phyloP scores from a whole-genome alignment of 1,284 basidiomycete genomes.

The Macrocystidia cucumis region DNA sequence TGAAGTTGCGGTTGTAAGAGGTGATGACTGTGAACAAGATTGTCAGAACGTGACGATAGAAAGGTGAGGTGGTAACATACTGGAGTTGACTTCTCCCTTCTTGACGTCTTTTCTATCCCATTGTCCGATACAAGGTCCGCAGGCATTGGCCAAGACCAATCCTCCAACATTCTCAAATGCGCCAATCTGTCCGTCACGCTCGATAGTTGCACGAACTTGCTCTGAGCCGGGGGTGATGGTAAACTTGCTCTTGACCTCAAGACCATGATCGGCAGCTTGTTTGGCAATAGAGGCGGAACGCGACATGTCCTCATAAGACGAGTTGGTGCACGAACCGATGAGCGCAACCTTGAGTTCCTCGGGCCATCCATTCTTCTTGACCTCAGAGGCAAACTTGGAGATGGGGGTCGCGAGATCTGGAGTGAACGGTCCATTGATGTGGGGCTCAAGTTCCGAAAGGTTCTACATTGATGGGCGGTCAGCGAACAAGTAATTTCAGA shows the following conservation, averaged over 20 bases:
- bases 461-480: conserved; percentile 61
- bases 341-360: conserved; percentile 94
- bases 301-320: conserved; percentile 99
- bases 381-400: conserved; percentile 89
- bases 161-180: conserved; percentile 87
- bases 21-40: conserved; percentile 68
- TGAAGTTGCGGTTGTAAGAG: conserved; percentile 99
- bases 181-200: conserved; percentile 90
- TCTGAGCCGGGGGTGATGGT: conserved; percentile 98
- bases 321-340: conserved; percentile 99
- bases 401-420: conserved; percentile 94
- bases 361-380: conserved; percentile 97
- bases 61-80: conserved; percentile 31
- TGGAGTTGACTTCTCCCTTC: conserved; percentile 96
- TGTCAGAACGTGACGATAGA: conserved; percentile 5
- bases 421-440: conserved; percentile 99
- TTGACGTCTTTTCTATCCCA: conserved; percentile 97
- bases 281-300: conserved; percentile 92
- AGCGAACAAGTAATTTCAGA: conserved; percentile 1
- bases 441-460: conserved; percentile 94
- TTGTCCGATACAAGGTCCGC: conserved; percentile 98
- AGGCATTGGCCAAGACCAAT: conserved; percentile 95
- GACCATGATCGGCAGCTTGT: conserved; percentile 83
- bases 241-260: conserved; percentile 90
- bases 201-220: conserved; percentile 97